A percentile compares a stretch with the other conserved stretches of the same genome.
Evolutionary conservation across 352 stramenopile species (phyloP).

Genomic region (Phytophthora tubulina): DNA sequence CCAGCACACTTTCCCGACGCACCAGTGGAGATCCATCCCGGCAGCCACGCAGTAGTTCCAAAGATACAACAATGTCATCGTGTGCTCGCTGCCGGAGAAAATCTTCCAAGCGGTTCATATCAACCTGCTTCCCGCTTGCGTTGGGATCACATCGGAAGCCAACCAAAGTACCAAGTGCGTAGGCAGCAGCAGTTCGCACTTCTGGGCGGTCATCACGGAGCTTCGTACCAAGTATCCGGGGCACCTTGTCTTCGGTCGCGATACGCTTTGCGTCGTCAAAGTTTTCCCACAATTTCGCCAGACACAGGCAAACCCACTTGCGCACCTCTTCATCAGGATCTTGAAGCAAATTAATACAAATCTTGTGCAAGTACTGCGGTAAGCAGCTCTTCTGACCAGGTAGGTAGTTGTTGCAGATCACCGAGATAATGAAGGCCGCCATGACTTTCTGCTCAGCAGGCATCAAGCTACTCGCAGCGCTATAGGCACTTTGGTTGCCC

Average conservation of each 20-base stretch:
- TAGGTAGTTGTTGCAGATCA: constrained; percentile 94
- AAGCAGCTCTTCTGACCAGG: constrained; percentile 95
- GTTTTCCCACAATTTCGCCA: constrained; percentile 96
- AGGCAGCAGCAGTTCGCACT: constrained; percentile 94
- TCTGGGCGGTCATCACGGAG: constrained; percentile 90
- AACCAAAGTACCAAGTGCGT: constrained; percentile 94
- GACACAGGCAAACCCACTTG: constrained; percentile 92
- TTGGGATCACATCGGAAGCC: constrained; percentile 79
- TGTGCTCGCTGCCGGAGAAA: constrained; percentile 68
- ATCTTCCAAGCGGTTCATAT: constrained; percentile 63
- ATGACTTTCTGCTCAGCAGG: constrained; percentile 94
- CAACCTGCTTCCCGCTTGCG: constrained; percentile 56
- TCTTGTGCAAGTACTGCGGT: constrained; percentile 89
- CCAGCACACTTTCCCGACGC: constrained; percentile 83
- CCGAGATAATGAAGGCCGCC: constrained; percentile 96
- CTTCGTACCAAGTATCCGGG: constrained; percentile 81
- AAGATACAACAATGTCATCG: constrained; percentile 75
- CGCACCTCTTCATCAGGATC: constrained; percentile 78
- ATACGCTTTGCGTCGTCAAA: constrained; percentile 91
- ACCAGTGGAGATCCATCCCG: constrained; percentile 89
- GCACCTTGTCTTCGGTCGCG: constrained; percentile 88
- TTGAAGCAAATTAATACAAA: constrained; percentile 71
- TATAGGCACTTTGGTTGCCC: constrained; percentile 40
- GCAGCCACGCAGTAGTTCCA: constrained; percentile 72
- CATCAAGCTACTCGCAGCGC: constrained; percentile 52